Conservation (phyloP, 129 eudicot genomes). For the sunflower (Helianthus annuus) region DNA sequence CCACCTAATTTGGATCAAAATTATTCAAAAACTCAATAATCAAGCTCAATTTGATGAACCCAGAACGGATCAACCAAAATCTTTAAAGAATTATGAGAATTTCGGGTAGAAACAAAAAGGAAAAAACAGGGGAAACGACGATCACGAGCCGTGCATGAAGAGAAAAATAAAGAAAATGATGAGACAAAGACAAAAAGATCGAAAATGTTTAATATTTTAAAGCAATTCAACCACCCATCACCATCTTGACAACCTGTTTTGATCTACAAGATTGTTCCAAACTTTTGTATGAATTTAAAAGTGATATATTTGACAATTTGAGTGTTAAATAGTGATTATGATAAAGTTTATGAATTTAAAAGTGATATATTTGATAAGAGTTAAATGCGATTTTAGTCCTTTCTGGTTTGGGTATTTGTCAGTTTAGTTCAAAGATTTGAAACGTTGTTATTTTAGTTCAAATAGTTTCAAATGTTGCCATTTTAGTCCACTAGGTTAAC, state of each 20-base stretch:
- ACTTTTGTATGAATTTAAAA: background rate
- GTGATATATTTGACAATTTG: background rate
- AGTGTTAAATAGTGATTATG: background rate
- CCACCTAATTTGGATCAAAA: slow-evolving; percentile 3
- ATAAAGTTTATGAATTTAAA: background rate
- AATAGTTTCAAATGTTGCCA: no score
- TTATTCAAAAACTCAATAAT: background rate
- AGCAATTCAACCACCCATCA: background rate
- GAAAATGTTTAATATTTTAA: background rate
- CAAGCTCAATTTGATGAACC: background rate
- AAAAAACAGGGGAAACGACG: background rate
- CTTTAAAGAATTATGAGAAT: background rate
- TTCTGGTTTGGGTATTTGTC: no score
- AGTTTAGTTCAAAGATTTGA: no score
- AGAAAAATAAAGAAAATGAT: background rate
- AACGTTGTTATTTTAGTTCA: no score
- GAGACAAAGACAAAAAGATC: background rate
- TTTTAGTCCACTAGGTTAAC: no score
- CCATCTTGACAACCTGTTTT: slow-evolving; percentile 14
- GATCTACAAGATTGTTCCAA: background rate
- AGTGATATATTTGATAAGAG: background rate
- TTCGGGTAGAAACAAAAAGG: background rate
- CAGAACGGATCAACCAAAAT: background rate
- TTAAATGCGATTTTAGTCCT: no score
- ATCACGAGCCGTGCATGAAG: background rate